A percentile compares a stretch with the other conserved stretches of the same genome.
Evolutionary conservation across 202 grass and related monocot species (phyloP).

Genomic region (Digitaria exilis): DNA sequence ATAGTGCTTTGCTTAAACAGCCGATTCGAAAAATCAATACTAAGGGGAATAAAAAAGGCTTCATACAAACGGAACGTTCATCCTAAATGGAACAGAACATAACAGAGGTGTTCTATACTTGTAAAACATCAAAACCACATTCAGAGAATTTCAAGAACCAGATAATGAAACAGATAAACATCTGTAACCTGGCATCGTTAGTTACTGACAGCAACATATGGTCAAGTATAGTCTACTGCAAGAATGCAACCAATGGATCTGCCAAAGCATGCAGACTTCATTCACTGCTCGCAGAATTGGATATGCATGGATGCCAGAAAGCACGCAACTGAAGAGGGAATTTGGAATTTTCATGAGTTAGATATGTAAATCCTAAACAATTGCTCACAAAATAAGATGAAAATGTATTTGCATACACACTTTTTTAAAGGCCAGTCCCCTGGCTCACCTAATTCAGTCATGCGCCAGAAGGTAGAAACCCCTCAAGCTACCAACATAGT

Average conservation of each 20-base stretch:
- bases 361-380: not conserved
- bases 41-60: not conserved
- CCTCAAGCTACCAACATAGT: not conserved
- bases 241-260: not conserved
- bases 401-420: not conserved
- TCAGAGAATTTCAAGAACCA: not conserved
- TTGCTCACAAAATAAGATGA: not conserved
- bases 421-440: not conserved
- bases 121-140: not conserved
- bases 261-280: not conserved
- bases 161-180: constrained; percentile 15
- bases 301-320: not conserved
- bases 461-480: not conserved
- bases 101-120: not conserved
- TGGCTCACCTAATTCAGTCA: no score
- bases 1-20: constrained; percentile 11
- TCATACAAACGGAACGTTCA: not conserved
- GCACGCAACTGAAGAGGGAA: no score
- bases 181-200: not conserved
- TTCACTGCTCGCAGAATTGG: not conserved
- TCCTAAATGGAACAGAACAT: not conserved
- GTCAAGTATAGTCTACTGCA: constrained; percentile 4
- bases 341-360: constrained; percentile 19
- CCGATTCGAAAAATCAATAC: constrained; percentile 6
- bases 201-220: not conserved